Evolutionary conservation across 768 basidiomycete genomes (phyloP).

Genomic region (Phanerodontia chrysosporium): DNA sequence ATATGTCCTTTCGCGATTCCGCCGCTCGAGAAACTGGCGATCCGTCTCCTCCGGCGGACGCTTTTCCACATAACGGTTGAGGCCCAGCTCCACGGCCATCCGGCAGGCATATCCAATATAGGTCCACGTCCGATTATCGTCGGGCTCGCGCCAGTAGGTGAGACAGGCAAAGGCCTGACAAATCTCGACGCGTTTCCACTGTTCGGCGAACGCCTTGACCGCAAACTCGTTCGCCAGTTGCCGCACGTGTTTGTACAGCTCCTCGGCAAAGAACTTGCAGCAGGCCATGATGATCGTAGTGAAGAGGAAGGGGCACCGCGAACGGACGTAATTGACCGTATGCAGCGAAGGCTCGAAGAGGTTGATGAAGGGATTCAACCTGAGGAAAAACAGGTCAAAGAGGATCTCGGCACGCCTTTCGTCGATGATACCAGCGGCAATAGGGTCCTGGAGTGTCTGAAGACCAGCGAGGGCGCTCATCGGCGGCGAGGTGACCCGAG

Average conservation of each 20-base stretch:
- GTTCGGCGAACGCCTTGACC: slow-evolving; percentile 72
- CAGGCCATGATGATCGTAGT: slow-evolving; percentile 81
- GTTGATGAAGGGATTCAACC: slow-evolving; percentile 86
- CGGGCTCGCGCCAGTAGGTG: slow-evolving; percentile 87
- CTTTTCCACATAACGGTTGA: slow-evolving; percentile 63
- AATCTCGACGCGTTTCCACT: slow-evolving; percentile 80
- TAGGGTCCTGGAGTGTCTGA: slow-evolving; percentile 47
- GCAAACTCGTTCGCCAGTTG: slow-evolving; percentile 71
- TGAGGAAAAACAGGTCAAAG: slow-evolving; percentile 76
- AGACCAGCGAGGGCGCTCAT: slow-evolving; percentile 1
- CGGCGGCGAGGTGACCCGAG: slow-evolving; percentile 12
- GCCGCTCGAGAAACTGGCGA: slow-evolving; percentile 65
- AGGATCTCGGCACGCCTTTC: slow-evolving; percentile 67
- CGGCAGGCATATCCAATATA: slow-evolving; percentile 87
- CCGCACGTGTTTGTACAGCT: slow-evolving; percentile 62
- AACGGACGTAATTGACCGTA: slow-evolving; percentile 73
- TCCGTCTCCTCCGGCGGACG: slow-evolving; percentile 59
- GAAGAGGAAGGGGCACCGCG: slow-evolving; percentile 78
- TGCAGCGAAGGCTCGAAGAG: slow-evolving; percentile 87
- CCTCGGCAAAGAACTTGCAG: slow-evolving; percentile 77
- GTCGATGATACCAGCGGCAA: slow-evolving; percentile 64
- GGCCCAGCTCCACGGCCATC: slow-evolving; percentile 80
- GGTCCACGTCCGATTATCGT: slow-evolving; percentile 83
- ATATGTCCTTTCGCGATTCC: slow-evolving; percentile 83
- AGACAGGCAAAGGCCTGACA: slow-evolving; percentile 87